Evolutionary conservation across 177 flowering plant species (phyloP).

Genomic region (Vitis hybrid): DNA sequence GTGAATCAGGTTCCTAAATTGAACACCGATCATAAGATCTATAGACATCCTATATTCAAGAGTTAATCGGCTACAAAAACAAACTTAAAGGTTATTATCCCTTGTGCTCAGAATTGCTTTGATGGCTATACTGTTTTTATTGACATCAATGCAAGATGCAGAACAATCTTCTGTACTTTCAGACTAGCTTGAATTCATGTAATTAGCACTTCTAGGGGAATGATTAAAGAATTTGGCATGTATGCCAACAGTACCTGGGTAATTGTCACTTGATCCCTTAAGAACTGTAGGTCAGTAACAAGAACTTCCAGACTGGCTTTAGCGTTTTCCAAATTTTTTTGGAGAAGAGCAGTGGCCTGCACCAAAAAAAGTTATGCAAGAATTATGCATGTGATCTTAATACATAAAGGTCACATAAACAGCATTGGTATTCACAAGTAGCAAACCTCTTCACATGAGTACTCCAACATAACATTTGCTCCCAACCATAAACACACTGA

Average conservation of each 20-base stretch:
- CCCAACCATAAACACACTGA: conserved; percentile 94
- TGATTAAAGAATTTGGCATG: not conserved
- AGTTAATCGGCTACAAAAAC: not conserved
- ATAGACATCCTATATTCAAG: not conserved
- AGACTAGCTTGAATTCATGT: not conserved
- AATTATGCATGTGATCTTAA: not conserved
- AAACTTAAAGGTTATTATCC: too few relatives aligned
- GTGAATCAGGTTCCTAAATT: too few relatives aligned
- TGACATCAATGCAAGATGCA: too few relatives aligned
- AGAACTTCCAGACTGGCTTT: conserved; percentile 92
- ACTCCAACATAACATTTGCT: conserved; percentile 96
- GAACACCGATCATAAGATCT: not conserved
- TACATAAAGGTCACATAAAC: not conserved
- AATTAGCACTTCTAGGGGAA: not conserved
- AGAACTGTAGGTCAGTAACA: conserved; percentile 74
- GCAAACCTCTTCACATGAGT: conserved; percentile 85
- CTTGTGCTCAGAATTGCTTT: too few relatives aligned
- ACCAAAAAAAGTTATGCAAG: conserved; percentile 12
- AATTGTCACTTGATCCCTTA: conserved; percentile 89
- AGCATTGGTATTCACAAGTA: conserved; percentile 1
- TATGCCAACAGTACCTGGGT: conserved; percentile 63
- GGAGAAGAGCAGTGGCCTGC: conserved; percentile 77
- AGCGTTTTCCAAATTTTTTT: conserved; percentile 89
- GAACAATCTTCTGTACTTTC: not conserved
- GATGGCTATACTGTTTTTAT: not conserved